These are phyloP conservation scores for Penicillium cataractarum DNA, from an alignment of 495 filamentous ascomycete genomes.

Conservation along the genomic window DNA sequence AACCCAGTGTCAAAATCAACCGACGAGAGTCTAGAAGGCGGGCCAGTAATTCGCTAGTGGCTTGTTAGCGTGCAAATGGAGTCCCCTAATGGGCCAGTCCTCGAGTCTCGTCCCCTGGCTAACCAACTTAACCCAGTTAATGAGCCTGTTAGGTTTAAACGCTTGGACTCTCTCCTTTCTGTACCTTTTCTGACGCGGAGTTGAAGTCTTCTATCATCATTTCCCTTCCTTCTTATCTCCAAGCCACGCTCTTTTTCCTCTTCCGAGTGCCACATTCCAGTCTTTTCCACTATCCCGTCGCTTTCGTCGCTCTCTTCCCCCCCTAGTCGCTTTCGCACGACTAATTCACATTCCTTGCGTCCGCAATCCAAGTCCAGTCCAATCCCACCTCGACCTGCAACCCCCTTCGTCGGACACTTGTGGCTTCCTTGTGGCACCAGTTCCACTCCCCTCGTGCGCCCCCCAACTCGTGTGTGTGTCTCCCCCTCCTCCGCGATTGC, in stretches of 20 bases:
- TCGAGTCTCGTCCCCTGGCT: neutral
- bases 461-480: neutral
- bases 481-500: constrained; percentile 6
- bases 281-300: constrained; percentile 14
- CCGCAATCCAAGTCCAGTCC: constrained; percentile 6
- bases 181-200: too few relatives aligned
- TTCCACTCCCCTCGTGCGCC: constrained; percentile 13
- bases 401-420: neutral
- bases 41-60: neutral
- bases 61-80: neutral
- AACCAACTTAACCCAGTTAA: neutral
- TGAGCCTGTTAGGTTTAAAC: too few relatives aligned
- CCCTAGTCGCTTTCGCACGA: constrained; percentile 4
- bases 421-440: constrained; percentile 14
- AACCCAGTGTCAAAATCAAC: neutral
- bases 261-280: too few relatives aligned
- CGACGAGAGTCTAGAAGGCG: constrained; percentile 1
- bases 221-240: constrained; percentile 18
- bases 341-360: constrained; percentile 26
- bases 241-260: constrained; percentile 7
- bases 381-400: constrained; percentile 7
- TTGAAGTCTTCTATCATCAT: constrained; percentile 5
- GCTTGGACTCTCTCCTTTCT: too few relatives aligned
- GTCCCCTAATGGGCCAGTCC: neutral
- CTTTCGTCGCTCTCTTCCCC: constrained; percentile 6